Conservation (phyloP, 768 basidiomycete genomes). For the Cystofilobasidium capitatum region DNA sequence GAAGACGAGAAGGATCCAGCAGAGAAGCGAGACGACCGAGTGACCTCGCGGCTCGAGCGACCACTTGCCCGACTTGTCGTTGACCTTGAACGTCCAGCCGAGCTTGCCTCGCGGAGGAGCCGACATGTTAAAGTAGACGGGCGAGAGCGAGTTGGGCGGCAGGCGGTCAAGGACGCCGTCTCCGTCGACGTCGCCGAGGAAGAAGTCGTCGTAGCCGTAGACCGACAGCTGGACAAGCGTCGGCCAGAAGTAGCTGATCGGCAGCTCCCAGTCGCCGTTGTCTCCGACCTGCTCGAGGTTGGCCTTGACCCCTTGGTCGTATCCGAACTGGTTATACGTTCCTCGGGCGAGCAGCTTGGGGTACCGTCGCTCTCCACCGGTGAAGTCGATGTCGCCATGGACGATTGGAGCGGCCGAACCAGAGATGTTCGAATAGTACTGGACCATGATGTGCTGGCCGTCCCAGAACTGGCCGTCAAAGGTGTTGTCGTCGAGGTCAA, state of each 20-base stretch:
- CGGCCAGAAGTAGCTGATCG: conserved; percentile 80
- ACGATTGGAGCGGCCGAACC: conserved; percentile 57
- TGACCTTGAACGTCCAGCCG: conserved; percentile 71
- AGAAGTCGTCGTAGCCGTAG: conserved; percentile 82
- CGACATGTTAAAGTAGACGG: conserved; percentile 84
- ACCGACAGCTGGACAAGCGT: conserved; percentile 82
- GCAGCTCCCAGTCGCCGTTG: conserved; percentile 65
- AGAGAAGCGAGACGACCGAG: conserved; percentile 65
- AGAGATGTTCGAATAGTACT: conserved; percentile 72
- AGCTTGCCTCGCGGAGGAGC: conserved; percentile 69
- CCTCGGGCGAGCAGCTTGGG: conserved; percentile 83
- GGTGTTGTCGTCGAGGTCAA: conserved; percentile 51
- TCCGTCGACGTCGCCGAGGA: conserved; percentile 78
- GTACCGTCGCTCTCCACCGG: conserved; percentile 55
- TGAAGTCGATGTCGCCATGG: conserved; percentile 64
- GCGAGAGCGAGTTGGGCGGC: conserved; percentile 64
- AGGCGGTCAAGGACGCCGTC: conserved; percentile 84
- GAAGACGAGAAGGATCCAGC: conserved; percentile 68
- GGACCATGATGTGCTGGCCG: conserved; percentile 76
- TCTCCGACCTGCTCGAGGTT: conserved; percentile 53
- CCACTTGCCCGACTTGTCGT: conserved; percentile 71
- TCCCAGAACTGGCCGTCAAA: conserved; percentile 60
- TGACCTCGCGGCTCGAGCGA: conserved; percentile 70
- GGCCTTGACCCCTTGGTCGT: conserved; percentile 67
- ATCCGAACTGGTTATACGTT: conserved; percentile 84